phyloP scores from a whole-genome alignment of 441 rosid genomes.

The Corymbia calophylla region DNA sequence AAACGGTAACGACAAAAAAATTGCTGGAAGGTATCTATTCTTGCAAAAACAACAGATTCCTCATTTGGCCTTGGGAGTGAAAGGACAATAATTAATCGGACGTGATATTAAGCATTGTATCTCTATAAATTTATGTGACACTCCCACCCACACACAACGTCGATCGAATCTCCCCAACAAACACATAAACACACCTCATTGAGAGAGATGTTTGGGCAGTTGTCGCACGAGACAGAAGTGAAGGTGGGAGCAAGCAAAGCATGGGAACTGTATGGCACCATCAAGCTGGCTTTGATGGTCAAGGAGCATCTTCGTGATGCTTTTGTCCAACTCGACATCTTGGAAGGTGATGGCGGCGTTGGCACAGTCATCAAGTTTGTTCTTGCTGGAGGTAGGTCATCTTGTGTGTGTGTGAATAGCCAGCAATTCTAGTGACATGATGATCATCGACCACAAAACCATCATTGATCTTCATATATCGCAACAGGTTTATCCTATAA shows the following conservation, averaged over 20 bases:
- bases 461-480: background rate
- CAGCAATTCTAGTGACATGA: no score
- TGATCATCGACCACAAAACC: background rate
- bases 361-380: constrained; percentile 28
- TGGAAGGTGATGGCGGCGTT: constrained; percentile 43
- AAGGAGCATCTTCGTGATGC: background rate
- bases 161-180: background rate
- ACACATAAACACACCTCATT: background rate
- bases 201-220: constrained; percentile 16
- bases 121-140: background rate
- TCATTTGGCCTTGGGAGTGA: background rate
- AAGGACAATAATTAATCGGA: background rate
- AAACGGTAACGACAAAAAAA: background rate
- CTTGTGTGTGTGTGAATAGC: background rate
- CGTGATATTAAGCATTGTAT: background rate
- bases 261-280: constrained; percentile 11
- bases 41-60: background rate
- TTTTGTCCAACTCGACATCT: background rate
- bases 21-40: background rate
- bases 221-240: constrained; percentile 12
- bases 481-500: background rate
- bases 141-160: background rate
- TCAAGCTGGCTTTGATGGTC: background rate
- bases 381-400: constrained; percentile 23
- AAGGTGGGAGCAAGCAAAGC: constrained; percentile 9